Base-by-base conservation (phyloP, 352 stramenopile genomes). In the Phytophthora kernoviae region DNA sequence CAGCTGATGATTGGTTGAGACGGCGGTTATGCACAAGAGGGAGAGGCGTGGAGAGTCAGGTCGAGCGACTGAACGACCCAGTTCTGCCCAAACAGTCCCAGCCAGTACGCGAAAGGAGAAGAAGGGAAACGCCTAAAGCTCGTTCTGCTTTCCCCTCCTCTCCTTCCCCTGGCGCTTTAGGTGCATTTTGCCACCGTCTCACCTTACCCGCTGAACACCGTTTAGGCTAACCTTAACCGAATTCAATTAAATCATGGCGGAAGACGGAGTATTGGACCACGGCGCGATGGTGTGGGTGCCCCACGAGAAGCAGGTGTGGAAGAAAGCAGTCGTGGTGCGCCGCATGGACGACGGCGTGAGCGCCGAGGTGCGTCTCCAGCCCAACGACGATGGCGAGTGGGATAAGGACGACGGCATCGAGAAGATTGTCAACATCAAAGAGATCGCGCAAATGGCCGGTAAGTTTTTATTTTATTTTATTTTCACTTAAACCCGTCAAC, bases 241-340 rank as follows among this genome's bases (percentile, higher is more conserved):
- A n/a, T n/a, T n/a, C n/a, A n/a, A n/a, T n/a, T n/a, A 6, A 47
- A 45, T 22, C 34, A 82, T 76, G 73, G 65, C 62, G n/a, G 66
- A 74, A 27, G 71, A 81, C 45, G 67, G 54, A 34, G 77, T 82
- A 67, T 59, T 89, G 34, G 79, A 88, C 64, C 74, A 82, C 59
- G 77, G 78, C 42, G 81, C 84, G 40, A 84, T 88, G 73, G 79
- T 94, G 17, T 94, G 85, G 85, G 83, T 94, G 44, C 85, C 85
- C 2, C 83, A 94, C 64, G 70, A 85, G 34, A 57, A 77, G 45
- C 65, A 87, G 49, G 83, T 94, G 8, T 94, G 85, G 85, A 90
- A 89, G 72, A 84, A 84, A 48, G 85, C 85, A 0, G 78, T 89
- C 24, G 80, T 92, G 22, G 67, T 92, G 46, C 62, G 62, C 5